These are phyloP conservation scores for Candida palmyrensis DNA, from an alignment of 805 yeast genomes.

Conservation along the genomic window DNA sequence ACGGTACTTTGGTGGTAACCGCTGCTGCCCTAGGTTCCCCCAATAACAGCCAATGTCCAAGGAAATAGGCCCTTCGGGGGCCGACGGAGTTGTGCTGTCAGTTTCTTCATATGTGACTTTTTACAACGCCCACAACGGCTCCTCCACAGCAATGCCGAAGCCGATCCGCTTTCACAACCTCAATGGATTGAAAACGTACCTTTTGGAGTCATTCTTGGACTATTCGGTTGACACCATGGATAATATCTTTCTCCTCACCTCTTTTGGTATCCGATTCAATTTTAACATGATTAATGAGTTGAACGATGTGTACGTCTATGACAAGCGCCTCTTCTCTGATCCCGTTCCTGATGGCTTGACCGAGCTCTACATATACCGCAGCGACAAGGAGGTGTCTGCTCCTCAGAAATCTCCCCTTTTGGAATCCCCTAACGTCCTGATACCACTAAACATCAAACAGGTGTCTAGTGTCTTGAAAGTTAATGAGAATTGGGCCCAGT, in stretches of 20 bases:
- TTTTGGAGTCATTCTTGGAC: slow-evolving; percentile 22
- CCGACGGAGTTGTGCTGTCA: no score
- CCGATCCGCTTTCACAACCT: slow-evolving; percentile 37
- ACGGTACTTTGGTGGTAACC: no score
- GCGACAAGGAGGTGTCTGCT: neutral
- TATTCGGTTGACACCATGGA: slow-evolving; percentile 17
- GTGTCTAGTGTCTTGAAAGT: slow-evolving; percentile 34
- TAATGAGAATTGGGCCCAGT: slow-evolving; percentile 49
- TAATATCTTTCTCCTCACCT: slow-evolving; percentile 49
- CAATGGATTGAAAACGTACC: slow-evolving; percentile 23
- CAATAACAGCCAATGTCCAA: no score
- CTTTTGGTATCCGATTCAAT: slow-evolving; percentile 61
- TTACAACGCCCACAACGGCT: slow-evolving; percentile 37
- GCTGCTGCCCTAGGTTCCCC: no score
- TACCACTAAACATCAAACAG: slow-evolving; percentile 11
- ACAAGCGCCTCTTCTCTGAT: slow-evolving; percentile 50
- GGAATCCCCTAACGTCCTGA: no score
- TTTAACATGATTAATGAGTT: slow-evolving; percentile 47
- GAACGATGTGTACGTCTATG: slow-evolving; percentile 56
- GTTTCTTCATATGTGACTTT: slow-evolving; percentile 26
- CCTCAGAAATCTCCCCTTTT: neutral
- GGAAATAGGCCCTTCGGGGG: no score
- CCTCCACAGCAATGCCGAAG: slow-evolving; percentile 26
- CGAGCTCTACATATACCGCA: slow-evolving; percentile 8
- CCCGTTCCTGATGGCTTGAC: slow-evolving; percentile 8